These are phyloP conservation scores for Claviceps quebecensis DNA, from an alignment of 2,329 filamentous ascomycete species.

Conservation along the genomic window DNA sequence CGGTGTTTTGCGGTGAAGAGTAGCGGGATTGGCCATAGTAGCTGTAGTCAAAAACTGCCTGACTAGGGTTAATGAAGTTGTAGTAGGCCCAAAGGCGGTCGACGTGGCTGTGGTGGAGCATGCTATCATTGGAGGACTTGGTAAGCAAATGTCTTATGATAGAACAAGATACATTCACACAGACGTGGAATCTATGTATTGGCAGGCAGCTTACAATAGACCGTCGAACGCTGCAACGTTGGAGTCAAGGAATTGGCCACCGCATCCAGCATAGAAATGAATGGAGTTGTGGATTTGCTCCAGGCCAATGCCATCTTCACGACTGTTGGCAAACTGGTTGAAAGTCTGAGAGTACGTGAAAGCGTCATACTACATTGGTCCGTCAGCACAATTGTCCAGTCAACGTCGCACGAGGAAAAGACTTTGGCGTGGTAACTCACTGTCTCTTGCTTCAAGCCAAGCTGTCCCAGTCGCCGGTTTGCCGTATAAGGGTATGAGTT, in stretches of 20 bases:
- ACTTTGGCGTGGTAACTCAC: constrained; percentile 17
- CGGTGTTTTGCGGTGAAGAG: constrained; percentile 24
- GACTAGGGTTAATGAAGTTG: constrained; percentile 27
- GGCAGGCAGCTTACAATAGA: constrained; percentile 22
- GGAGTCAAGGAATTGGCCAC: constrained; percentile 25
- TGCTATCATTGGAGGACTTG: constrained; percentile 11
- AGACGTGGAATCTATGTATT: too few relatives aligned
- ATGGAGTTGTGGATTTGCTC: constrained; percentile 30
- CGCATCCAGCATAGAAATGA: constrained; percentile 27
- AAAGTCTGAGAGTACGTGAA: constrained; percentile 24
- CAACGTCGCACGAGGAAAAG: neutral
- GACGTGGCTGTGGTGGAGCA: constrained; percentile 42
- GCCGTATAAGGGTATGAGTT: constrained; percentile 26
- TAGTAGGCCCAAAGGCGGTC: constrained; percentile 50
- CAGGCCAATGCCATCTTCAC: constrained; percentile 23
- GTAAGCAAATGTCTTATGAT: neutral
- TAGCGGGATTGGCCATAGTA: constrained; percentile 24
- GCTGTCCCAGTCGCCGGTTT: constrained; percentile 18
- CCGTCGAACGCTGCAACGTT: constrained; percentile 31
- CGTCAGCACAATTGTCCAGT: neutral
- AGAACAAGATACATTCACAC: too few relatives aligned
- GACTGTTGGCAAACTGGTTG: constrained; percentile 20
- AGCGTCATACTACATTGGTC: constrained; percentile 22
- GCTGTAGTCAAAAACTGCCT: constrained; percentile 20
- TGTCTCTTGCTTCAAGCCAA: constrained; percentile 25